Evolutionary conservation across 108 stramenopile species (phyloP), one percentile per base, ranked within the genome.

Genomic region (Cyclotella baltica): DNA sequence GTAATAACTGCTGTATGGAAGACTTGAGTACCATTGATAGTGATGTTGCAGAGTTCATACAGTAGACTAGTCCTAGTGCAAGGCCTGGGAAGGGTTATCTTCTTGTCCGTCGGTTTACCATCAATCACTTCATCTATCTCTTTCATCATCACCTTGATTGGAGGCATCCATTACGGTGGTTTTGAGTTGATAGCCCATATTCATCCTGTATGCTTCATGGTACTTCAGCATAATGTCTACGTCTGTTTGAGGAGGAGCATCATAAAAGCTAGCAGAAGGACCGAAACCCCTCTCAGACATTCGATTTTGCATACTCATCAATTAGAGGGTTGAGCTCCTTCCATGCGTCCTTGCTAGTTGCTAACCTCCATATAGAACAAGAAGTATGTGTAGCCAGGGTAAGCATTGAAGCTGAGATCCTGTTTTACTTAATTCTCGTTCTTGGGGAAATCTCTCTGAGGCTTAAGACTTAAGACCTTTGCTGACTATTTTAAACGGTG

Each of bases 1-100:
- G n/a, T n/a, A n/a, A n/a, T n/a, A n/a, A 52, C n/a, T 8, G 51
- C 51, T n/a, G 51, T 52, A 22, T 52, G 51, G n/a, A 52, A 52
- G 20, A 52, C 51, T 52, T 52, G 51, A 16, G 4, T 20, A 19
- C 51, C 51, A 22, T 52, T n/a, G n/a, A n/a, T n/a, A n/a, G n/a
- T n/a, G n/a, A n/a, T n/a, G n/a, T n/a, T n/a, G 6, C 13, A n/a
- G 13, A 43, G 40, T 13, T 43, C 40, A 13, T 43, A 10, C 6
- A 6, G 40, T 10, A 43, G 40, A 13, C 10, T 43, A 43, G 40
- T 43, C 10, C 40, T 6, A 6, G 6, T 43, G 40, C 13, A 43
- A 13, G 40, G 40, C 10, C 10, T 13, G 13, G 13, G 10, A 13
- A 13, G 40, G 40, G 40, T 43, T 43, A 13, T 13, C 6, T 10